phyloP scores from a whole-genome alignment of 345 rosid species.

The Eucalyptus pumila region DNA sequence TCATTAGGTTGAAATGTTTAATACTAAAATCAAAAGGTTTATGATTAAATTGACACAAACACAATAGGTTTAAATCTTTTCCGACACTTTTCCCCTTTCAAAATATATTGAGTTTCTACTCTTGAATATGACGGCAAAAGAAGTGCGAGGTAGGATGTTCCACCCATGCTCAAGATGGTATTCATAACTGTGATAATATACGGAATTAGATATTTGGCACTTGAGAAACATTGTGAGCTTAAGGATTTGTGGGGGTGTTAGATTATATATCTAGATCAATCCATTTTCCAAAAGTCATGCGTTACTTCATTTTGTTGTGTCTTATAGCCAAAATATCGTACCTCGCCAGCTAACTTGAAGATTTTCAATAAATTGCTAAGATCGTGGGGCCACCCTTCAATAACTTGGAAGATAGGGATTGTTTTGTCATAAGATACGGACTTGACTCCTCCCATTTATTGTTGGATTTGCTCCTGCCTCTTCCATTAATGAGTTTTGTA shows the following conservation, averaged over 20 bases:
- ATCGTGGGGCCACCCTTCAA: not conserved
- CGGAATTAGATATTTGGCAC: not conserved
- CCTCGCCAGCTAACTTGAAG: too few relatives aligned
- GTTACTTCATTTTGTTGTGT: too few relatives aligned
- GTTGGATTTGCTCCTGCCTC: not conserved
- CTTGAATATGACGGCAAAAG: not conserved
- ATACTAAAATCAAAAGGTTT: too few relatives aligned
- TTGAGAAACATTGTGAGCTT: not conserved
- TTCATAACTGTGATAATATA: not conserved
- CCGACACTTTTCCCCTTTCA: not conserved
- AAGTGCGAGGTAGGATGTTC: not conserved
- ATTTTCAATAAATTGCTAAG: too few relatives aligned
- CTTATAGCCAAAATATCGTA: not conserved
- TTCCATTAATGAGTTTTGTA: not conserved
- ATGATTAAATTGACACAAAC: fast-evolving
- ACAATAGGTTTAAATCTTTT: fast-evolving
- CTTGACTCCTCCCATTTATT: not conserved
- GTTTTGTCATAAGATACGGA: too few relatives aligned
- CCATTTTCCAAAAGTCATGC: not conserved
- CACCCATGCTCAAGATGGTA: not conserved
- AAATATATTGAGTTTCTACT: not conserved
- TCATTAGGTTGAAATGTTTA: too few relatives aligned
- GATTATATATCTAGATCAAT: too few relatives aligned
- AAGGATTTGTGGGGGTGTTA: not conserved
- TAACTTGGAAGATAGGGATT: not conserved